Conservation (phyloP, 306 rosid species). For the Senna tora region DNA sequence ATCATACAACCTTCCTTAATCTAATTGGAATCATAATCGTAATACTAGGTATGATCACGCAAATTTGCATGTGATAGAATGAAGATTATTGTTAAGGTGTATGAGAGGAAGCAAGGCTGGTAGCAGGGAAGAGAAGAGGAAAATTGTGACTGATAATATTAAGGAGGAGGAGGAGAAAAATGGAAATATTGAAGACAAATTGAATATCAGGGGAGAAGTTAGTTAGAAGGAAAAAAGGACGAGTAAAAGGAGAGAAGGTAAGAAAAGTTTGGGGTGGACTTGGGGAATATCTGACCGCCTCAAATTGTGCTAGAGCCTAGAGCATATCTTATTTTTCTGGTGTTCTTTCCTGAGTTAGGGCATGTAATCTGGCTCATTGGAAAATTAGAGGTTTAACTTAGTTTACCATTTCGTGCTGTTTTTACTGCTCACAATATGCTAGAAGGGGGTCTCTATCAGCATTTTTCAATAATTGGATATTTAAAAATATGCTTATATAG, state of each 20-base stretch:
- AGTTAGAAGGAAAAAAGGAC: neutral
- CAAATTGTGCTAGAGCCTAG: neutral
- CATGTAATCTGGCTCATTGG: neutral
- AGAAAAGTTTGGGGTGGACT: too few species aligned
- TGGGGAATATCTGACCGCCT: neutral
- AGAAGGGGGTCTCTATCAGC: neutral
- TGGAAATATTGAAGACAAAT: too few species aligned
- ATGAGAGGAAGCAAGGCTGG: neutral
- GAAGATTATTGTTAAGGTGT: neutral
- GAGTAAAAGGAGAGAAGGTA: neutral
- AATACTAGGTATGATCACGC: neutral
- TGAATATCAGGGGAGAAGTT: neutral
- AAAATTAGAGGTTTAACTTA: neutral
- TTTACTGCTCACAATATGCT: neutral
- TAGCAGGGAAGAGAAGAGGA: neutral
- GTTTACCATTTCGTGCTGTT: neutral
- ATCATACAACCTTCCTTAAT: too few species aligned
- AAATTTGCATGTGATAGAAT: neutral
- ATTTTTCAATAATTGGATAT: neutral
- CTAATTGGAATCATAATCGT: too few species aligned
- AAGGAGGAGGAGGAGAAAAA: neutral
- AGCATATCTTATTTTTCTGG: neutral
- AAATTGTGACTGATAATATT: neutral
- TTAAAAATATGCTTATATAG: neutral
- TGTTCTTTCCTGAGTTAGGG: neutral